Evolutionary conservation across 345 rosid species (phyloP).

Genomic region (Barbarea vulgaris): DNA sequence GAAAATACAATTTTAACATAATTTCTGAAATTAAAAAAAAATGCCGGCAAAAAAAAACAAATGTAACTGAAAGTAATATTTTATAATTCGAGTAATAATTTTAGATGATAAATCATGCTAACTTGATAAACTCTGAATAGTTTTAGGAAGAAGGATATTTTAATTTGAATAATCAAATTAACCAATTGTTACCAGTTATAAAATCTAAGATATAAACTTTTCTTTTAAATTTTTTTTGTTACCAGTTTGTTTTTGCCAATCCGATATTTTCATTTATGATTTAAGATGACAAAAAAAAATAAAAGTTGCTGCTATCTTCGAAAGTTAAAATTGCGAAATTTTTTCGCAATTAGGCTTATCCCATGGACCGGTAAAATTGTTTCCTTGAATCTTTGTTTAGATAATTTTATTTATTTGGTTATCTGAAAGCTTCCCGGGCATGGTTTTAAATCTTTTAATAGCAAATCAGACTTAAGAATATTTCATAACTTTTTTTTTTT

Average conservation of each 20-base stretch:
- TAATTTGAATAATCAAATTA: neutral
- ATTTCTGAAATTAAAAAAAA: neutral
- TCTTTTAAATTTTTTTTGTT: neutral
- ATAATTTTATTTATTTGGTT: neutral
- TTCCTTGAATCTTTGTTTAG: neutral
- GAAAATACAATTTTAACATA: neutral
- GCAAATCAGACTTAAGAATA: neutral
- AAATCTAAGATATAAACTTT: neutral
- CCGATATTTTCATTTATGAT: neutral
- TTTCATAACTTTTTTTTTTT: too few relatives aligned
- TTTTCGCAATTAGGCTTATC: slow-evolving; percentile 2
- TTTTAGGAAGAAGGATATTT: neutral
- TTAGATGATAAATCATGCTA: neutral
- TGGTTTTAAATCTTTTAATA: neutral
- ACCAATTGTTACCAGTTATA: neutral
- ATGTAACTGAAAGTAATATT: neutral
- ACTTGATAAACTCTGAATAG: neutral
- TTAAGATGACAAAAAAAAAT: neutral
- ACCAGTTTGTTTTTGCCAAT: neutral
- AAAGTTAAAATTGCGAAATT: neutral
- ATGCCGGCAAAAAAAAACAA: too few relatives aligned
- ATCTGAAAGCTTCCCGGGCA: neutral
- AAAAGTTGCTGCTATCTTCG: neutral
- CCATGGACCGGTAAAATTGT: neutral
- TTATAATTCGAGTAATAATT: neutral